Evolutionary conservation across 1,284 basidiomycete genomes (phyloP).

Genomic region (Pholiota adiposa): DNA sequence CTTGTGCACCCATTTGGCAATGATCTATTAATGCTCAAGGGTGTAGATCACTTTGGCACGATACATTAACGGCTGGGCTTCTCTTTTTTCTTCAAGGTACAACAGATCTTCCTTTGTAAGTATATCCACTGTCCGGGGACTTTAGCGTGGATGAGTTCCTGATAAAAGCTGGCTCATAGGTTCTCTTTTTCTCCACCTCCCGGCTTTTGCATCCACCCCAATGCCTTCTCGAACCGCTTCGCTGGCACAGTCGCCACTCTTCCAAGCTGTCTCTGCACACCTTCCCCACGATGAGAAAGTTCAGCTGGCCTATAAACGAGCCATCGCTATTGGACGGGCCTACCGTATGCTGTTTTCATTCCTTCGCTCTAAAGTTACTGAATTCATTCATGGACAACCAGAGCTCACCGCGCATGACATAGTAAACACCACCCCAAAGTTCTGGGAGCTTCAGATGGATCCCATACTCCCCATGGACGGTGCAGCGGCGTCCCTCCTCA

Average conservation of each 20-base stretch:
- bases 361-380: background rate
- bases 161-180: background rate
- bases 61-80: background rate
- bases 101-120: background rate
- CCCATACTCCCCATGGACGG: constrained; percentile 41
- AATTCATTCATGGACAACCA: background rate
- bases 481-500: constrained; percentile 38
- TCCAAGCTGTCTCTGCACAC: constrained; percentile 6
- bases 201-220: background rate
- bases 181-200: background rate
- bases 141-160: background rate
- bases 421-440: constrained; percentile 26
- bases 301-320: constrained; percentile 14
- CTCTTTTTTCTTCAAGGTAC: background rate
- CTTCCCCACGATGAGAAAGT: constrained; percentile 8
- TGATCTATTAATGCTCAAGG: background rate
- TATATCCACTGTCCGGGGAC: background rate
- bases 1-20: background rate
- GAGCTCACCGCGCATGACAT: constrained; percentile 20
- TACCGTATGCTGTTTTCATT: constrained; percentile 10
- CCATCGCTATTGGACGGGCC: constrained; percentile 14
- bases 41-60: background rate
- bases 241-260: constrained; percentile 9
- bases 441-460: constrained; percentile 46
- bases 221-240: constrained; percentile 2